Evolutionary conservation across 1,139 yeast genomes (phyloP).

Genomic region (Spencermartinsiella ligniputridi): DNA sequence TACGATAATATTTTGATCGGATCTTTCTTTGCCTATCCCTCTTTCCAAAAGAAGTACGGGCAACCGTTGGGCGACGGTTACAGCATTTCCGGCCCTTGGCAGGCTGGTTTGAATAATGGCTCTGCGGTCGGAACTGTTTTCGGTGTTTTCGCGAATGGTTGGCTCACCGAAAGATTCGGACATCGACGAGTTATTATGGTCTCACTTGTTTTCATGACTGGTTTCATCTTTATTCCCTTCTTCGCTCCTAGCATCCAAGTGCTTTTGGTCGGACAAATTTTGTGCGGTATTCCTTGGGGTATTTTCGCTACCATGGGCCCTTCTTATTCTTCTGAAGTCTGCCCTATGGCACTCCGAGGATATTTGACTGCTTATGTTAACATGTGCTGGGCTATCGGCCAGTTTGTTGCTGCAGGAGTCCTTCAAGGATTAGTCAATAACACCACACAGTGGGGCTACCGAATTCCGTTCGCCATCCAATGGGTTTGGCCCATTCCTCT

Average conservation of each 20-base stretch:
- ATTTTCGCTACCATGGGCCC: constrained; percentile 41
- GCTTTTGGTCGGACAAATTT: constrained; percentile 39
- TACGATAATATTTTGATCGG: constrained; percentile 39
- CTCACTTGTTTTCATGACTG: constrained; percentile 31
- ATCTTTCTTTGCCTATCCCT: constrained; percentile 40
- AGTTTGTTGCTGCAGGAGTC: constrained; percentile 40
- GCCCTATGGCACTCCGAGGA: constrained; percentile 41
- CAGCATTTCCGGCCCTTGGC: constrained; percentile 43
- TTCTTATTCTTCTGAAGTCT: constrained; percentile 43
- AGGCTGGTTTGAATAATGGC: constrained; percentile 40
- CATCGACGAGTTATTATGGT: constrained; percentile 38
- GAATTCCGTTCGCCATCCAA: constrained; percentile 50
- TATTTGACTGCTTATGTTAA: constrained; percentile 43
- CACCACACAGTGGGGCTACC: constrained; percentile 34
- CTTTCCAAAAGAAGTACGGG: constrained; percentile 39
- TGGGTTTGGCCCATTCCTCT: constrained; percentile 63
- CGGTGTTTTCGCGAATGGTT: constrained; percentile 40
- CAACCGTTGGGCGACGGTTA: constrained; percentile 22
- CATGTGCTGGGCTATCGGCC: constrained; percentile 44
- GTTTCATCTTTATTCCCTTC: constrained; percentile 39
- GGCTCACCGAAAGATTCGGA: constrained; percentile 39
- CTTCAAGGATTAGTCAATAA: constrained; percentile 32
- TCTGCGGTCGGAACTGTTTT: constrained; percentile 37
- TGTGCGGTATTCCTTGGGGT: constrained; percentile 44
- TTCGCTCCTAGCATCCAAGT: constrained; percentile 36